Percentiles rank a stretch among this genome's conserved stretches.
Evolutionary conservation across 768 basidiomycete genomes (phyloP).

Genomic region (Phaeotremella fagi): DNA sequence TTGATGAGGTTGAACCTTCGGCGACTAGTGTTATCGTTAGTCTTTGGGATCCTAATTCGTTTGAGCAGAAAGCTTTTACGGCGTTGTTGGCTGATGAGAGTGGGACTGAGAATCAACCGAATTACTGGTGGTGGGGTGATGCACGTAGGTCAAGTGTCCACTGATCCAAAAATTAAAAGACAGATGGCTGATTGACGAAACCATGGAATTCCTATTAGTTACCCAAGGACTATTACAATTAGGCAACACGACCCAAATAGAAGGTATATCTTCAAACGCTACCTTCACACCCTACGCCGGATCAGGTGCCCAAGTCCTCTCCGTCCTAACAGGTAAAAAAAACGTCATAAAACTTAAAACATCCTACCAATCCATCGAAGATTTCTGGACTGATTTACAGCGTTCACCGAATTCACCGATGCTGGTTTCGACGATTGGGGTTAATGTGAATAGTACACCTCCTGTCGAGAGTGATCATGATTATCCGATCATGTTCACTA

Average conservation of each 20-base stretch:
- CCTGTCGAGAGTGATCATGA: conserved; percentile 10
- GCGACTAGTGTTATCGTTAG: conserved; percentile 5
- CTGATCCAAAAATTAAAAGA: not conserved
- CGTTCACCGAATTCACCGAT: conserved; percentile 2
- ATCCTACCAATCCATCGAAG: conserved; percentile 1
- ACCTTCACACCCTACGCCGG: conserved; percentile 1
- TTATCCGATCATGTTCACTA: conserved; percentile 19
- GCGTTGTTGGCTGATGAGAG: not conserved
- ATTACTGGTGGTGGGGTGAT: conserved; percentile 19
- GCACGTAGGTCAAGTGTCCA: conserved; percentile 1
- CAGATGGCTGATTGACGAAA: not conserved
- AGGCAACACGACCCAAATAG: not conserved
- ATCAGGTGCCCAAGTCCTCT: conserved; percentile 6
- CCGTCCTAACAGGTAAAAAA: conserved; percentile 10
- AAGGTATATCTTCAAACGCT: not conserved
- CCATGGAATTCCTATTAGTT: not conserved
- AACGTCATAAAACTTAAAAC: not conserved
- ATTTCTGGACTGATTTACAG: conserved; percentile 3
- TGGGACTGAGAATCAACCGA: conserved; percentile 14
- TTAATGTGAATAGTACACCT: conserved; percentile 2
- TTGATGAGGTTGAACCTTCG: conserved; percentile 3
- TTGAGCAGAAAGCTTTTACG: not conserved
- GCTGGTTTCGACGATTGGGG: conserved; percentile 13
- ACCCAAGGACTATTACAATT: not conserved
- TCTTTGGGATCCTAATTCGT: conserved; percentile 10